These are phyloP conservation scores for Colletotrichum tanaceti DNA, from an alignment of 2,329 filamentous ascomycete species.

Conservation along the genomic window DNA sequence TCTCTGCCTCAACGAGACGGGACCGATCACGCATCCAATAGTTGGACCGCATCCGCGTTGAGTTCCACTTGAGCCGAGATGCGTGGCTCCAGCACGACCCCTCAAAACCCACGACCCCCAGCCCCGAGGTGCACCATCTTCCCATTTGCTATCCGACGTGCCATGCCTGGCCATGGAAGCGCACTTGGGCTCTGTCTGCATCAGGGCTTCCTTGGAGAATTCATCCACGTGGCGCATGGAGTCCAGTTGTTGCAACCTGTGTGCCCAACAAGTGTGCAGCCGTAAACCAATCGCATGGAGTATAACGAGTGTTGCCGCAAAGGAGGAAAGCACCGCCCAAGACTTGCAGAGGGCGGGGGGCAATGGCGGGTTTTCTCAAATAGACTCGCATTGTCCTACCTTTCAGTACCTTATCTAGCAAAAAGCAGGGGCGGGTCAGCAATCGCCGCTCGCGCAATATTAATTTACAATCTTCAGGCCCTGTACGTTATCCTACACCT, in stretches of 20 bases:
- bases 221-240: background rate
- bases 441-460: constrained; percentile 19
- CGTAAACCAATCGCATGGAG: background rate
- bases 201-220: too few relatives aligned
- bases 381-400: constrained; percentile 2
- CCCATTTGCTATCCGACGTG: background rate
- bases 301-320: too few relatives aligned
- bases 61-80: constrained; percentile 5
- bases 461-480: constrained; percentile 17
- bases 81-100: background rate
- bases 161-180: constrained; percentile 2
- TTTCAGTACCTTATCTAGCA: constrained; percentile 26
- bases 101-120: background rate
- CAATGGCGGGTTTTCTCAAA: background rate
- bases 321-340: background rate
- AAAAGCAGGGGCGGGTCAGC: constrained; percentile 15
- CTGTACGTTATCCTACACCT: constrained; percentile 10
- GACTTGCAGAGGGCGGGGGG: background rate
- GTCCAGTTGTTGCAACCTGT: background rate
- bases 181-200: constrained; percentile 41
- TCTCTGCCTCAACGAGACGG: constrained; percentile 8
- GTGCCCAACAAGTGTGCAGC: background rate
- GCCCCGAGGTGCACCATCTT: background rate
- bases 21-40: background rate
- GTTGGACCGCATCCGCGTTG: constrained; percentile 5